A percentile compares a stretch with the other conserved stretches of the same genome.
Conservation (phyloP, 805 yeast genomes). For the Wickerhamiella azyma region DNA sequence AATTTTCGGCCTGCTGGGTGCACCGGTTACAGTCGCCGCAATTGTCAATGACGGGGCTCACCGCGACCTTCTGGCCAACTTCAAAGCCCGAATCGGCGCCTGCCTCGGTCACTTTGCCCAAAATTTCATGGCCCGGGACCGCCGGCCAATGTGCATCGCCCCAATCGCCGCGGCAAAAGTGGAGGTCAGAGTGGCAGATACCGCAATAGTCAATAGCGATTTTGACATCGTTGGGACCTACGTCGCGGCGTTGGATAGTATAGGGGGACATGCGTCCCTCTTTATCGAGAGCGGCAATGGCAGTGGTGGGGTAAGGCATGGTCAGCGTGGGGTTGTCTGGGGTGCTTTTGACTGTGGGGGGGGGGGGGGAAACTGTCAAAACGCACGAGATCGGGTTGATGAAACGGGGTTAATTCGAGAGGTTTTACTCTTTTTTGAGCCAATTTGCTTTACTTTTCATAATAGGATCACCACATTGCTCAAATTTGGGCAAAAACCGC, state of each 20-base stretch:
- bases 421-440: no score
- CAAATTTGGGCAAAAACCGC: no score
- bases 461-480: no score
- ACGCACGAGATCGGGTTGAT: no score
- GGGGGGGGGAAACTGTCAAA: neutral
- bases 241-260: slow-evolving; percentile 14
- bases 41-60: slow-evolving; percentile 55
- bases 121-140: slow-evolving; percentile 39
- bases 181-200: slow-evolving; percentile 50
- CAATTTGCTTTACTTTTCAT: no score
- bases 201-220: slow-evolving; percentile 21
- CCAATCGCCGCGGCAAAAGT: slow-evolving; percentile 41
- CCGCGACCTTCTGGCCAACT: slow-evolving; percentile 66
- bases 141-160: slow-evolving; percentile 26
- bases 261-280: slow-evolving; percentile 7
- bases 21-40: slow-evolving; percentile 55
- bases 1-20: slow-evolving; percentile 38
- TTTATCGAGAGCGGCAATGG: slow-evolving; percentile 10
- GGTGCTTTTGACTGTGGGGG: neutral
- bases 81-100: slow-evolving; percentile 39
- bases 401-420: no score
- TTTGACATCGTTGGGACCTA: slow-evolving; percentile 23
- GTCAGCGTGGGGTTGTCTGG: neutral
- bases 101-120: slow-evolving; percentile 29
- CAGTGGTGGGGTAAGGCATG: neutral